Evolutionary conservation across 805 yeast genomes (phyloP), one percentile per base, ranked within the genome.

Genomic region (Cyberlindnera japonica): DNA sequence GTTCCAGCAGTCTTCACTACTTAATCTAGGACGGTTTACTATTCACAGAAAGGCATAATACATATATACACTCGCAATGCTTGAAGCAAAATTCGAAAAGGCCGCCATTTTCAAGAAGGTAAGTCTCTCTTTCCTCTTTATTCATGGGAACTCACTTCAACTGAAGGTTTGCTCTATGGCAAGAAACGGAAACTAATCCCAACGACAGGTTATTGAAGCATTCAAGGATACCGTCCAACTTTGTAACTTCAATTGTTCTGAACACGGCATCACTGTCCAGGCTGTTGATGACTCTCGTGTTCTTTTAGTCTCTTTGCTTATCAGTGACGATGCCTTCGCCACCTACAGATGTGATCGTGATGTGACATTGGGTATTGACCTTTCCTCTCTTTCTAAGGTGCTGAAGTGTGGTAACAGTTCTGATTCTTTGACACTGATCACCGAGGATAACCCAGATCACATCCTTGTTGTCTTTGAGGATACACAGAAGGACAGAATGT

Each of bases 201-300:
- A 11, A 36, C 17, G 4, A n/a, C 69, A 75, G 50, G 83, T 90
- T 59, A 83, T 90, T 56, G 99, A 93, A 54, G 81, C 98, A 43
- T 84, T 91, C 63, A 86, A 88, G 62, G 99, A 93, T 61, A 83
- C 95, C 59, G 96, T 93, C 48, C 87, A 86, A 57, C 75, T 90
- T 55, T 93, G 97, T 71, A 93, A 93, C 74, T 87, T 93, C 74
- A 93, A 89, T 71, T 93, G 97, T 70, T 79, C 95, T n/a, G 93
- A 86, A 63, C 77, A 80, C 48, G 99, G 99, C 52, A 83, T 93
- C 57, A 83, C 95, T 10, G 91, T 95, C 17, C 98, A 93, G 71
- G 98, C 99, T 20, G 93, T 93, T 53, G 99, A 93, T 67, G 95
- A 89, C 62, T 89, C 99, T 20, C 87, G 97, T 73, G 96, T 93